A percentile compares a stretch with the other conserved stretches of the same genome.
These are phyloP conservation scores for Persicaria maculosa DNA, from an alignment of 148 eudicot genomes.

Conservation along the genomic window DNA sequence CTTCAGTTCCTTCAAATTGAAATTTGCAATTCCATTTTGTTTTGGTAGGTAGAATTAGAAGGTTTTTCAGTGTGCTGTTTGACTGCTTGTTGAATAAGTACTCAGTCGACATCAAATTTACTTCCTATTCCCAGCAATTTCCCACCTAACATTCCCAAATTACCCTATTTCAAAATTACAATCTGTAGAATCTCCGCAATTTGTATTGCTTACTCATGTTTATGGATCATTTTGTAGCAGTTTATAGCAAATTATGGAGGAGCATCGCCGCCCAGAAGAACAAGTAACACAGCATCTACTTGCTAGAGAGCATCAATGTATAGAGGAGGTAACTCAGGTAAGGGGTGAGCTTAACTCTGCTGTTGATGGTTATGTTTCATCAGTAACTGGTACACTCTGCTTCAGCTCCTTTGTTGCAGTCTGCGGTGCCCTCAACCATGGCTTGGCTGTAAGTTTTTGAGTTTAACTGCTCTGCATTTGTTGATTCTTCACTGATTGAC, in stretches of 20 bases:
- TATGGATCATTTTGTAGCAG: background rate
- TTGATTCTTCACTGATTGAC: too few species aligned
- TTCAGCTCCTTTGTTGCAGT: slow-evolving; percentile 29
- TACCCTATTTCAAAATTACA: too few species aligned
- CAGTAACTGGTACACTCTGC: slow-evolving; percentile 24
- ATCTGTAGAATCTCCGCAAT: background rate
- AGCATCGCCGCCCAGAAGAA: background rate
- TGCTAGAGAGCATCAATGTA: background rate
- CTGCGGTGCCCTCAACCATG: slow-evolving; percentile 31
- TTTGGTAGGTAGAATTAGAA: too few species aligned
- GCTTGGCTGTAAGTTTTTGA: slow-evolving; percentile 30
- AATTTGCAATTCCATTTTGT: too few species aligned
- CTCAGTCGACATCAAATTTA: too few species aligned
- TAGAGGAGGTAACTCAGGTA: background rate
- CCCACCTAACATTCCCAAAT: too few species aligned
- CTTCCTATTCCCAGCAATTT: too few species aligned
- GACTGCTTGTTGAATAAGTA: too few species aligned
- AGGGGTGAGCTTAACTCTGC: background rate
- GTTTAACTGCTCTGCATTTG: background rate
- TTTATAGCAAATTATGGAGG: slow-evolving; percentile 1
- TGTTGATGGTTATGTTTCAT: background rate
- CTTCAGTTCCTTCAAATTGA: too few species aligned
- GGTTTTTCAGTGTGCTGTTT: too few species aligned
- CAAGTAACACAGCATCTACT: background rate
- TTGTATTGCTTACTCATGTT: background rate